phyloP scores from a whole-genome alignment of 495 filamentous ascomycete species.

The Echria macrotheca region DNA sequence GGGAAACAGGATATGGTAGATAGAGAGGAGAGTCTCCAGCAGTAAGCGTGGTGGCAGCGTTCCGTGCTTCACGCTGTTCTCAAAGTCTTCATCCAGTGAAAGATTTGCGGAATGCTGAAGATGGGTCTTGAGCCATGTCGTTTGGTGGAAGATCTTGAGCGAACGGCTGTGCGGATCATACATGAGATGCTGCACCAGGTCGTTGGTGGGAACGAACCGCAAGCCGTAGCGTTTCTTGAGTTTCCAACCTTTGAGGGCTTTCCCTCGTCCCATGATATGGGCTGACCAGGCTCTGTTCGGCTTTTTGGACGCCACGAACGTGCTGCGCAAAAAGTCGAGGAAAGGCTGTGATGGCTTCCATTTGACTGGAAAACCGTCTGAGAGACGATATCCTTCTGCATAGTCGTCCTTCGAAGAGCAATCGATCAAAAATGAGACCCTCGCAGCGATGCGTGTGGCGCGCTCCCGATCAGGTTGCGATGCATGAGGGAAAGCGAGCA shows the following conservation, averaged over 20 bases:
- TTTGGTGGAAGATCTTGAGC: conserved; percentile 20
- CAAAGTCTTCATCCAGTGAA: conserved; percentile 12
- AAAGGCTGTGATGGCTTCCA: neutral
- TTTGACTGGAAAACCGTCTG: neutral
- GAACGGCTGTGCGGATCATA: conserved; percentile 12
- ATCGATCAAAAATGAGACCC: neutral
- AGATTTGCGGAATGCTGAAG: conserved; percentile 9
- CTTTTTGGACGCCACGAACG: neutral
- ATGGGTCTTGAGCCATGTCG: conserved; percentile 16
- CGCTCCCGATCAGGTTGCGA: neutral
- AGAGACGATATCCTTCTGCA: neutral
- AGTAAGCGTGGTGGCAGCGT: conserved; percentile 19
- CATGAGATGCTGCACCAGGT: conserved; percentile 19
- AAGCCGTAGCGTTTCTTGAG: conserved; percentile 17
- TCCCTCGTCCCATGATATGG: neutral
- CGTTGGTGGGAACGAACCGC: conserved; percentile 15
- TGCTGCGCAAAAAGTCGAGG: neutral
- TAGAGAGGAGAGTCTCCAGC: conserved; percentile 19
- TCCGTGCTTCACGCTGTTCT: conserved; percentile 11
- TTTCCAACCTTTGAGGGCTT: conserved; percentile 13
- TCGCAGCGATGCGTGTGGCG: neutral
- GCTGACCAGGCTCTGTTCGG: neutral
- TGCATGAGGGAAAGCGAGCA: neutral
- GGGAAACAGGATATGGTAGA: conserved; percentile 21
- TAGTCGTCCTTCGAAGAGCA: neutral